These are phyloP conservation scores for Verticillium albo-atrum DNA, from an alignment of 2,329 filamentous ascomycete species.

Conservation along the genomic window DNA sequence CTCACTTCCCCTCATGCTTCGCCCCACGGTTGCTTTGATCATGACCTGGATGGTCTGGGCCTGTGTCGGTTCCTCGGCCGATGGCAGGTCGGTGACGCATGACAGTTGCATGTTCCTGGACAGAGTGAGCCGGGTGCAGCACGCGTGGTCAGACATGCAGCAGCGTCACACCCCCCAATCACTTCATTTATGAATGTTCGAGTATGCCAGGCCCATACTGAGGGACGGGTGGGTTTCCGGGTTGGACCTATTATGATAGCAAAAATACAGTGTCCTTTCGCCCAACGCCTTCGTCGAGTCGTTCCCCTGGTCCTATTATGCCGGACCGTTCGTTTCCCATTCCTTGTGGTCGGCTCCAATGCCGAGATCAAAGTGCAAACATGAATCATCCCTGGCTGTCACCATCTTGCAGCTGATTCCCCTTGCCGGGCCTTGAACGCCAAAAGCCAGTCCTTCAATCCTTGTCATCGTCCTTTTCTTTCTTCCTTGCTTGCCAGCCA, in stretches of 20 bases:
- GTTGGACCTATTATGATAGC: background rate
- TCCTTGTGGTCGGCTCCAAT: background rate
- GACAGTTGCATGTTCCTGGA: background rate
- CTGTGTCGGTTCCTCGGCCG: background rate
- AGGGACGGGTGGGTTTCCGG: background rate
- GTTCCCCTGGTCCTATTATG: background rate
- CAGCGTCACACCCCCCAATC: background rate
- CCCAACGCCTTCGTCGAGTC: background rate
- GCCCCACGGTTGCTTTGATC: background rate
- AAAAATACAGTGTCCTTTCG: background rate
- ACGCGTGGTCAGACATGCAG: background rate
- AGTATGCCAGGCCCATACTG: background rate
- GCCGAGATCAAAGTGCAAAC: background rate
- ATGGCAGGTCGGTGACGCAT: background rate
- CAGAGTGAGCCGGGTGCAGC: background rate
- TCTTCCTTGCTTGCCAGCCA: too few relatives aligned
- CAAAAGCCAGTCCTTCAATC: background rate
- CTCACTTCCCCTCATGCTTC: background rate
- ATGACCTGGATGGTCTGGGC: background rate
- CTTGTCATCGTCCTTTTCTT: background rate
- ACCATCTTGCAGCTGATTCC: background rate
- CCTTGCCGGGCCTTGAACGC: background rate
- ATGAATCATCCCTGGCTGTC: background rate
- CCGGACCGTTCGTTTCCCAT: background rate
- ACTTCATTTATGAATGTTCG: background rate